Percentiles rank a stretch among this genome's conserved stretches.
These are phyloP conservation scores for Candida glucosophila DNA, from an alignment of 1,139 yeast genomes.

Conservation along the genomic window DNA sequence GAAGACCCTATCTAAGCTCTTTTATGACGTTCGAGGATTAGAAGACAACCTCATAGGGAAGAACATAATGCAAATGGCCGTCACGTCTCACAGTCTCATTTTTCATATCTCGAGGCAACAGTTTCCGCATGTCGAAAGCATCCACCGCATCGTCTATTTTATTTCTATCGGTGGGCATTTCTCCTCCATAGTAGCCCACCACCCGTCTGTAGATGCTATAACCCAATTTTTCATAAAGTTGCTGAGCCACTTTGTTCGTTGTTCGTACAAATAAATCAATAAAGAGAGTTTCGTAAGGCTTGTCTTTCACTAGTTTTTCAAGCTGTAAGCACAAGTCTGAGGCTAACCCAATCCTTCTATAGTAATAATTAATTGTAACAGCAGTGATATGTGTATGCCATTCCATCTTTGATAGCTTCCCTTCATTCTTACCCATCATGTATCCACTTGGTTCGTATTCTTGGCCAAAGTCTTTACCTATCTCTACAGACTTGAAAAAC, in stretches of 20 bases:
- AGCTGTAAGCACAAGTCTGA: slow-evolving; percentile 65
- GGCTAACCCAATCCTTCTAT: slow-evolving; percentile 81
- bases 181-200: slow-evolving; percentile 72
- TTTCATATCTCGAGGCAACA: slow-evolving; percentile 46
- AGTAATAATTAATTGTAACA: slow-evolving; percentile 78
- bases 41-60: slow-evolving; percentile 54
- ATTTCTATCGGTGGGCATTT: slow-evolving; percentile 37
- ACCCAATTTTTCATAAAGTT: slow-evolving; percentile 77
- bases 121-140: slow-evolving; percentile 81
- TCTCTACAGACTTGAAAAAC: slow-evolving; percentile 65
- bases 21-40: too few relatives aligned
- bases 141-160: slow-evolving; percentile 58
- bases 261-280: slow-evolving; percentile 88
- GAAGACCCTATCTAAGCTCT: too few relatives aligned
- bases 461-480: slow-evolving; percentile 12
- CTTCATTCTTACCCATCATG: slow-evolving; percentile 97
- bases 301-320: slow-evolving; percentile 57
- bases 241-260: slow-evolving; percentile 71
- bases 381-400: slow-evolving; percentile 99
- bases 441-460: slow-evolving; percentile 48
- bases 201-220: slow-evolving; percentile 81
- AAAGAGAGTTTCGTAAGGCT: slow-evolving; percentile 70
- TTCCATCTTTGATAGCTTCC: slow-evolving; percentile 50
- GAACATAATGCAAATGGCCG: slow-evolving; percentile 50
- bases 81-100: slow-evolving; percentile 45